phyloP scores from a whole-genome alignment of 202 grass and related monocot genomes.

The Miscanthus sacchariflorus region DNA sequence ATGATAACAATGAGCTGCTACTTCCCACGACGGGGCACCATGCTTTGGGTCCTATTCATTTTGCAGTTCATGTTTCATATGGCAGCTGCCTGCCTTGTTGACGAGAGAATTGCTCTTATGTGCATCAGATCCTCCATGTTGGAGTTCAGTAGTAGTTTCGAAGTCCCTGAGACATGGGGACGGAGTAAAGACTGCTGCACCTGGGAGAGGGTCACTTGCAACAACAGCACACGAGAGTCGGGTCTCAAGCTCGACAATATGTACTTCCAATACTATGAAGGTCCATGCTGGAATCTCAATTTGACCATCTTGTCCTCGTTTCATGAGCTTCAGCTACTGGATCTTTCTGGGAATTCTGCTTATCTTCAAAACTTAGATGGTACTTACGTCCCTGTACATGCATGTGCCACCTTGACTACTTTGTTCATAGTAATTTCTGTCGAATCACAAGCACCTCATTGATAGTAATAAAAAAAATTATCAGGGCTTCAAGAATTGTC shows the following conservation, averaged over 20 bases:
- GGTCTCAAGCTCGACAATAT: background rate
- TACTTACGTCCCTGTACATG: too few species aligned
- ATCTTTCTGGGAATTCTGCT: background rate
- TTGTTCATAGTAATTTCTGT: too few species aligned
- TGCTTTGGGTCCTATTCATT: background rate
- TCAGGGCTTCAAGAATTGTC: too few species aligned
- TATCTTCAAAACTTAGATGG: background rate
- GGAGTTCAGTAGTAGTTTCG: too few species aligned
- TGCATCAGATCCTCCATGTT: background rate
- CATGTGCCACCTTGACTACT: background rate
- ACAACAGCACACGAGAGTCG: background rate
- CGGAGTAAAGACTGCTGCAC: constrained; percentile 23
- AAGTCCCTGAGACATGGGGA: too few species aligned
- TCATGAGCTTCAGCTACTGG: constrained; percentile 38
- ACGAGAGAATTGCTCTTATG: constrained; percentile 35
- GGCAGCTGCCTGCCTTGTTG: background rate
- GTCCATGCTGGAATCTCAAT: background rate
- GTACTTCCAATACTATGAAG: too few species aligned
- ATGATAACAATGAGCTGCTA: too few species aligned
- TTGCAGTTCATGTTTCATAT: background rate
- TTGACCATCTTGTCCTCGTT: constrained; percentile 14
- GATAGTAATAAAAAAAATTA: too few species aligned
- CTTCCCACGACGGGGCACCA: background rate
- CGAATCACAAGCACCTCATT: too few species aligned
- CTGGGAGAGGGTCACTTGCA: constrained; percentile 45